These are phyloP conservation scores for Spathaspora passalidarum DNA, from an alignment of 805 yeast species.

Conservation along the genomic window DNA sequence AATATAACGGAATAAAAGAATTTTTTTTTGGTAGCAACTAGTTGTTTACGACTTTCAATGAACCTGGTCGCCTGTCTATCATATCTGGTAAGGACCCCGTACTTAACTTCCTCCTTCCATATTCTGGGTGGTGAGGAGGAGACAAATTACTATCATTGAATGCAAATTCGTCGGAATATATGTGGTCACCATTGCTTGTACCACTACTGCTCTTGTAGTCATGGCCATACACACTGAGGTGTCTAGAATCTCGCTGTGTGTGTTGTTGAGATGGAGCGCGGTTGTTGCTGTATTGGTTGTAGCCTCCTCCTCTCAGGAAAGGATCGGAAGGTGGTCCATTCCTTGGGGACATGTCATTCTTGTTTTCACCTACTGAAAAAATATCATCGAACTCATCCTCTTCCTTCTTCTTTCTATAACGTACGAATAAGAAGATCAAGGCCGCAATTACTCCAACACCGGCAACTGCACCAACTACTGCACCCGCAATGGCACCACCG, in stretches of 20 bases:
- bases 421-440: constrained; percentile 38
- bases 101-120: constrained; percentile 49
- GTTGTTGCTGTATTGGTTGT: constrained; percentile 9
- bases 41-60: constrained; percentile 49
- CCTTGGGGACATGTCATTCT: constrained; percentile 14
- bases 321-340: constrained; percentile 14
- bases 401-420: constrained; percentile 34
- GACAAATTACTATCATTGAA: not conserved
- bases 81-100: constrained; percentile 55
- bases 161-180: constrained; percentile 9
- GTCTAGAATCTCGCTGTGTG: constrained; percentile 3
- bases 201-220: constrained; percentile 10
- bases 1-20: not conserved
- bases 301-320: constrained; percentile 14
- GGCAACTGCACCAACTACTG: constrained; percentile 39
- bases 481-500: constrained; percentile 42
- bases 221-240: constrained; percentile 5
- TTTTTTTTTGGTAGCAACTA: constrained; percentile 1
- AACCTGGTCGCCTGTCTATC: constrained; percentile 41
- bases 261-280: constrained; percentile 6
- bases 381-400: constrained; percentile 44
- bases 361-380: constrained; percentile 24
- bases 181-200: constrained; percentile 10
- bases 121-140: constrained; percentile 19
- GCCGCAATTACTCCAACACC: constrained; percentile 37